phyloP scores from a whole-genome alignment of 2,329 filamentous ascomycete species.

The Nemania serpens region DNA sequence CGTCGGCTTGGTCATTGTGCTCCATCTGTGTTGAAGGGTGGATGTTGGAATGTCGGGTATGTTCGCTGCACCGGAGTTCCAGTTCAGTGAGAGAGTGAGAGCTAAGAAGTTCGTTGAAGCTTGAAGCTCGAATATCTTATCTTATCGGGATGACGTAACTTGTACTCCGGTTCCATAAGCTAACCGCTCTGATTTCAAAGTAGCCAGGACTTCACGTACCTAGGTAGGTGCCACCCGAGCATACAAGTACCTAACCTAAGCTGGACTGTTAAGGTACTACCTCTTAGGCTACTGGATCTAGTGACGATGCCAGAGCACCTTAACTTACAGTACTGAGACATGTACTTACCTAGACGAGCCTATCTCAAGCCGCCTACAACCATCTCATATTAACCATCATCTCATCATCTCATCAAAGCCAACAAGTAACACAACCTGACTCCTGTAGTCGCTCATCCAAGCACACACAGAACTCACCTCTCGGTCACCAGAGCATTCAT shows the following conservation, averaged over 20 bases:
- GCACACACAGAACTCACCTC: neutral
- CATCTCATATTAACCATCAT: slow-evolving; percentile 8
- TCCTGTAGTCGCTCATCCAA: neutral
- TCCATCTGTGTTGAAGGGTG: slow-evolving; percentile 8
- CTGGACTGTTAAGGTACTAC: too few relatives aligned
- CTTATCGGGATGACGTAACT: slow-evolving; percentile 36
- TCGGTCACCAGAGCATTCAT: neutral
- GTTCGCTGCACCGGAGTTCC: too few relatives aligned
- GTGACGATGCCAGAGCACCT: too few relatives aligned
- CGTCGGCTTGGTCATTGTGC: slow-evolving; percentile 11
- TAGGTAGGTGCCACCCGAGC: too few relatives aligned
- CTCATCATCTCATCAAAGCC: slow-evolving; percentile 13
- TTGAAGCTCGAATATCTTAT: slow-evolving; percentile 32
- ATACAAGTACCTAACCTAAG: too few relatives aligned
- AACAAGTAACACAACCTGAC: neutral
- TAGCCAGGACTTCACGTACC: slow-evolving; percentile 30
- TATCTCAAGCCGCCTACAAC: neutral
- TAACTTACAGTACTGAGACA: too few relatives aligned
- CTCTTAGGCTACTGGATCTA: too few relatives aligned
- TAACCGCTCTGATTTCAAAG: slow-evolving; percentile 11
- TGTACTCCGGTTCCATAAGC: slow-evolving; percentile 6
- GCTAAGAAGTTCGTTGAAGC: neutral
- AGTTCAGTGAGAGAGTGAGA: too few relatives aligned
- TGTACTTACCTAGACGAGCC: neutral
- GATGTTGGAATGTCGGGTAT: too few relatives aligned